Base-by-base conservation (phyloP, 2,329 filamentous ascomycete species). In the Monosporascus sp. region DNA sequence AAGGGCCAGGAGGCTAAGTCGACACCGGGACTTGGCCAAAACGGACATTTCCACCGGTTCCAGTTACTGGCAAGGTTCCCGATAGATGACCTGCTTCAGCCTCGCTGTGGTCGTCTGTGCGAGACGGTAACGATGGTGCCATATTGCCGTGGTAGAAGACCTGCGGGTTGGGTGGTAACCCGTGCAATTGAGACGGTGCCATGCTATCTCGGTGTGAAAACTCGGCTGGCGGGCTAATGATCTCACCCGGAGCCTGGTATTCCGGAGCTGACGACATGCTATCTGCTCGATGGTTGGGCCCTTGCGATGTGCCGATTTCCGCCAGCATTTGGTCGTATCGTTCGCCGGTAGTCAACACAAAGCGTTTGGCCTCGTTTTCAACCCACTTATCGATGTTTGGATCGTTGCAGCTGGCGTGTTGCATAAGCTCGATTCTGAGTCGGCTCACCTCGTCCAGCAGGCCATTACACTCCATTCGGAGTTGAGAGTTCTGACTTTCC, bases 331-430 rank as follows among this genome's bases (percentile, higher is more conserved):
- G 60, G 49, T 68, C 63, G 37, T 65, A 67, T 9, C 62, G 59
- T 49, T 70, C 64, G 40, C 67, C 60, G 5, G 65, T 58, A 9
- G 60, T 64, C 31, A 74, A 65, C 5, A 80, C 77, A 52, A 78
- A 78, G n/a, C 67, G 71, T 48, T 69, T 72, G 3, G 79, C 79
- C 63, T 81, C 77, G 52, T 72, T 77, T 49, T 78, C 72, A 41
- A 82, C 70, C 79, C 79, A 83, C 20, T 70, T 67, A 54, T 80
- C 69, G 59, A 82, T 82, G 52, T 79, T 78, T 16, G 70, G 60
- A 52, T 82, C 78, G 54, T 78, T 74, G 66, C 80, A 83, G 49
- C 63, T 66, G 14, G 77, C 76, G 55, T 83, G 80, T 7, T 64
- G 61, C 77, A 82, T 81, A 38, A 83, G 69, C 46, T 74, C 64